These are phyloP conservation scores for Colletotrichum lindemuthianum DNA, from an alignment of 2,329 filamentous ascomycete species.

Conservation along the genomic window DNA sequence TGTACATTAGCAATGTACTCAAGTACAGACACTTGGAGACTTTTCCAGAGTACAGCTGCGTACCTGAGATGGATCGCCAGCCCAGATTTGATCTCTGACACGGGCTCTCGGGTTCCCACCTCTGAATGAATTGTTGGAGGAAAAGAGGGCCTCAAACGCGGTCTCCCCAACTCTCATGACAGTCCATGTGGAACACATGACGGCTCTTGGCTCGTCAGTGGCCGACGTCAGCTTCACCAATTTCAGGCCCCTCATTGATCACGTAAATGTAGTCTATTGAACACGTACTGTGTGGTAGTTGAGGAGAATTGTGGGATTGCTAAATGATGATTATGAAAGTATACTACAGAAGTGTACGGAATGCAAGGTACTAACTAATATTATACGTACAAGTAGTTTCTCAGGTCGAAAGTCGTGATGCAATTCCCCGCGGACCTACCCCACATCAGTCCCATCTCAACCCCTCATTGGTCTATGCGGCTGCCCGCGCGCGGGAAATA, in stretches of 20 bases:
- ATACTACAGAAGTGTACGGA: too few relatives aligned
- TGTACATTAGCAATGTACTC: too few relatives aligned
- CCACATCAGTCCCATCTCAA: neutral
- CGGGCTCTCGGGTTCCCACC: neutral
- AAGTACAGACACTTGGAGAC: neutral
- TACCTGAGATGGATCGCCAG: neutral
- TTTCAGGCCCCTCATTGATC: too few relatives aligned
- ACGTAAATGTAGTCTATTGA: too few relatives aligned
- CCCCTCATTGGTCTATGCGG: slow-evolving; percentile 30
- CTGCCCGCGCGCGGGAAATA: slow-evolving; percentile 11
- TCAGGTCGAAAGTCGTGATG: neutral
- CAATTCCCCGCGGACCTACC: neutral
- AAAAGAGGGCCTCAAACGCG: slow-evolving; percentile 20
- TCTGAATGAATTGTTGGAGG: slow-evolving; percentile 8
- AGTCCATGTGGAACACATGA: slow-evolving; percentile 4
- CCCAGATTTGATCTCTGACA: neutral
- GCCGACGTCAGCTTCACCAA: neutral
- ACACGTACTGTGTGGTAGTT: too few relatives aligned
- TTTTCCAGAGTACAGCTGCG: too few relatives aligned
- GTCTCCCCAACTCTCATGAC: slow-evolving; percentile 5
- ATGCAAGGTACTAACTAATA: neutral
- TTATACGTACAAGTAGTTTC: neutral
- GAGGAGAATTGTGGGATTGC: too few relatives aligned
- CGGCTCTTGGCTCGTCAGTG: slow-evolving; percentile 3
- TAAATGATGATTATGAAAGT: neutral